Evolutionary conservation across 73 alveolate species (phyloP).

Genomic region (Halteria grandinella): DNA sequence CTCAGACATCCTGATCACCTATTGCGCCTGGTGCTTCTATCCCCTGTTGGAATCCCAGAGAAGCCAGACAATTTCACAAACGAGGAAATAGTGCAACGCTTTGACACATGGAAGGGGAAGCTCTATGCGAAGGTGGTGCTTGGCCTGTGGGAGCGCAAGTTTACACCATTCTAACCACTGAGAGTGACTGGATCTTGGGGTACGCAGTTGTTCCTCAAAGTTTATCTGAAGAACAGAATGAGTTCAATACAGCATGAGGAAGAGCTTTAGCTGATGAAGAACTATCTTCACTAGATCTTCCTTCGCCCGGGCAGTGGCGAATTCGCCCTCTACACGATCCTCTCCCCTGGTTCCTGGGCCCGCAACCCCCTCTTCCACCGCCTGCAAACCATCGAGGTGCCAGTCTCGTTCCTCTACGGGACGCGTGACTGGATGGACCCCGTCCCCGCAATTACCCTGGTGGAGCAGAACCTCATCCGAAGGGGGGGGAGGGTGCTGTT

Average conservation of each 20-base stretch:
- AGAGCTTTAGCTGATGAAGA: constrained; percentile 20
- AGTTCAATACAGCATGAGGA: constrained; percentile 1
- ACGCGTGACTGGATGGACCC: constrained; percentile 76
- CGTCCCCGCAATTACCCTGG: neutral
- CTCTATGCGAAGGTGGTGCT: constrained; percentile 11
- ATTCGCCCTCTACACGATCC: constrained; percentile 40
- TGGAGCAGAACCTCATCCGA: neutral
- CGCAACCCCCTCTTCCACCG: constrained; percentile 39
- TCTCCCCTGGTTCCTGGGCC: constrained; percentile 63
- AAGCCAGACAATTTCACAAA: constrained; percentile 49
- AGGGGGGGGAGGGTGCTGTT: neutral
- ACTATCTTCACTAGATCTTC: constrained; percentile 47
- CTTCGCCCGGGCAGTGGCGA: constrained; percentile 63
- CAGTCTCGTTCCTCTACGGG: constrained; percentile 66
- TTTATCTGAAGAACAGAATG: constrained; percentile 7
- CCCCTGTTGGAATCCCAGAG: constrained; percentile 75
- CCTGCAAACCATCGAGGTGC: constrained; percentile 30
- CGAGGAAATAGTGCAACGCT: constrained; percentile 29
- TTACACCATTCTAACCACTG: constrained; percentile 31
- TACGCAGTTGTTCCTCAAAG: constrained; percentile 1
- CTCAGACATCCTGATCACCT: constrained; percentile 53
- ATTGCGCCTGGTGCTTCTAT: constrained; percentile 33
- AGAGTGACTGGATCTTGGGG: constrained; percentile 39
- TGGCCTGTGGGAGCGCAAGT: constrained; percentile 41
- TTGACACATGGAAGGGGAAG: neutral